Conservation (phyloP, 768 basidiomycete genomes). For the Macrolepiota albuminosa region DNA sequence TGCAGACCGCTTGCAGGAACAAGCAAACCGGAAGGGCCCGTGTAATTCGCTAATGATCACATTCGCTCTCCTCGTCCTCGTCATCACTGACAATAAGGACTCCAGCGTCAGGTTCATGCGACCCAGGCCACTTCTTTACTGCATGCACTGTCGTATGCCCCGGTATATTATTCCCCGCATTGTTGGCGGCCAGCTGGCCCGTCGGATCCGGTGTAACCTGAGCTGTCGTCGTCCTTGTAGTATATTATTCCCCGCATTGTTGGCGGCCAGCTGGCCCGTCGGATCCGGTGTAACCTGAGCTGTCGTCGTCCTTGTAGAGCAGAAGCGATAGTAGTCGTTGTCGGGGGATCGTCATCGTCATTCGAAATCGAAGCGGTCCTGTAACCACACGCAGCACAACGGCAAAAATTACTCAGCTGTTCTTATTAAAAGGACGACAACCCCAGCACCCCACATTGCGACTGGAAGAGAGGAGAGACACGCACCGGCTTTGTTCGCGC, state of each 20-base stretch:
- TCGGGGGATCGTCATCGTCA: constrained; percentile 20
- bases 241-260: constrained; percentile 1
- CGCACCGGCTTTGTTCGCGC: constrained; percentile 52
- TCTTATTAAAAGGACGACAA: neutral
- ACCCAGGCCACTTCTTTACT: constrained; percentile 42
- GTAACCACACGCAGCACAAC: constrained; percentile 16
- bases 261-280: neutral
- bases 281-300: neutral
- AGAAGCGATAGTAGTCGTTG: neutral
- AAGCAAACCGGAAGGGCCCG: neutral
- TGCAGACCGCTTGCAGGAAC: neutral
- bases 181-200: neutral
- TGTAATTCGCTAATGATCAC: constrained; percentile 5
- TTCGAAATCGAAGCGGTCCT: constrained; percentile 28
- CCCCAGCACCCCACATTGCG: constrained; percentile 9
- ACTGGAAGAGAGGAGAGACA: constrained; percentile 14
- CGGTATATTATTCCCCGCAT: constrained; percentile 1
- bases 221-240: neutral
- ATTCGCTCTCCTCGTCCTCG: constrained; percentile 19
- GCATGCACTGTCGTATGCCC: constrained; percentile 9
- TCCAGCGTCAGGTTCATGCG: constrained; percentile 28
- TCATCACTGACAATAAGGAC: constrained; percentile 42
- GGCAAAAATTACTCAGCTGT: constrained; percentile 19
- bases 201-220: neutral
- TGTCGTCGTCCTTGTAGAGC: neutral